Percentiles rank a stretch among this genome's conserved stretches.
Evolutionary conservation across 768 basidiomycete genomes (phyloP).

Genomic region (Favolaschia claudopus): DNA sequence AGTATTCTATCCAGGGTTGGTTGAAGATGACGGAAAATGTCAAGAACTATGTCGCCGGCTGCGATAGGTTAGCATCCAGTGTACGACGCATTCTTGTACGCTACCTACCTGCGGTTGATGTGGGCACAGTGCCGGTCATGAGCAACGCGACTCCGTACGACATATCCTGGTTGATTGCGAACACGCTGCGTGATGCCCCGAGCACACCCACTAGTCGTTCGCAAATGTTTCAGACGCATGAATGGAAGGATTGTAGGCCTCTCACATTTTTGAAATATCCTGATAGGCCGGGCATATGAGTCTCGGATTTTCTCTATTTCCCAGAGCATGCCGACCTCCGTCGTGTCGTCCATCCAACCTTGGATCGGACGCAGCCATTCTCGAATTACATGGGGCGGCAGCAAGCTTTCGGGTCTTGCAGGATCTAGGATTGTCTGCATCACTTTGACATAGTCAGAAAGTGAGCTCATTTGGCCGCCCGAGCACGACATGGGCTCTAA

Average conservation of each 20-base stretch:
- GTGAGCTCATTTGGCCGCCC: constrained; percentile 36
- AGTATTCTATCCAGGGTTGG: constrained; percentile 31
- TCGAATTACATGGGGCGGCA: constrained; percentile 28
- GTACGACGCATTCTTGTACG: too few relatives aligned
- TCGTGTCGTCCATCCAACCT: constrained; percentile 27
- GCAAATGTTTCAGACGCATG: background rate
- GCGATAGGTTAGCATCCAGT: too few relatives aligned
- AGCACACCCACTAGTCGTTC: constrained; percentile 29
- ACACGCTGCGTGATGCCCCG: constrained; percentile 27
- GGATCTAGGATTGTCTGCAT: constrained; percentile 36
- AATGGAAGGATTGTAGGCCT: background rate
- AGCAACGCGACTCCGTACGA: constrained; percentile 23
- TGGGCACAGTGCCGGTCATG: constrained; percentile 21
- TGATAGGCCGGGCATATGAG: constrained; percentile 6
- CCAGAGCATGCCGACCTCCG: constrained; percentile 30
- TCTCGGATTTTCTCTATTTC: constrained; percentile 28
- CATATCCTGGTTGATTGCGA: constrained; percentile 30
- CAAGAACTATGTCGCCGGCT: constrained; percentile 20
- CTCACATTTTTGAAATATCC: constrained; percentile 16
- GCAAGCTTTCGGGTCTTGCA: constrained; percentile 20
- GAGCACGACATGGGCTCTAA: constrained; percentile 30
- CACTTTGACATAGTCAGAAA: constrained; percentile 32
- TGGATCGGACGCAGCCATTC: constrained; percentile 36
- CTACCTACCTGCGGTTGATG: too few relatives aligned
- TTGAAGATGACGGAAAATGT: constrained; percentile 24